Conservation (phyloP, 495 filamentous ascomycete genomes). For the Jackrogersella minutella region DNA sequence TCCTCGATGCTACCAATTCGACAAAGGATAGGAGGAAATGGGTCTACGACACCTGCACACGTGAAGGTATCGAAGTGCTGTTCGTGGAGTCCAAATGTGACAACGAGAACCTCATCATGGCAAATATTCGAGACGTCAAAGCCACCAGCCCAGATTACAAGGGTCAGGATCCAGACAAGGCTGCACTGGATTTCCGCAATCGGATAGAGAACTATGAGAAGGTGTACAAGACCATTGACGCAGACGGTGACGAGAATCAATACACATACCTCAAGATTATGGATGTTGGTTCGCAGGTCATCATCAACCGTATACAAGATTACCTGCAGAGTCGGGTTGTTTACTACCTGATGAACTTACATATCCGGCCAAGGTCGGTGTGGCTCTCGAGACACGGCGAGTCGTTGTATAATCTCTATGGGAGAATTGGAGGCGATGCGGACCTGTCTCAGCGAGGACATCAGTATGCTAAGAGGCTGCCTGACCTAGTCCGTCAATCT, state of each 20-base stretch:
- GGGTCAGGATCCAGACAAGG: conserved; percentile 90
- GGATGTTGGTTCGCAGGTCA: conserved; percentile 91
- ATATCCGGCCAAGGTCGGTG: conserved; percentile 96
- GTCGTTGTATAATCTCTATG: conserved; percentile 86
- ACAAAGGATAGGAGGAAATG: conserved; percentile 88
- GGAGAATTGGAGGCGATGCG: conserved; percentile 91
- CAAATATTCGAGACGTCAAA: conserved; percentile 97
- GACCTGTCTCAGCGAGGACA: conserved; percentile 85
- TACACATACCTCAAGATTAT: conserved; percentile 97
- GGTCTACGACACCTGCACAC: conserved; percentile 79
- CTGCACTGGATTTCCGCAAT: conserved; percentile 89
- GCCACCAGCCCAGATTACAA: conserved; percentile 93
- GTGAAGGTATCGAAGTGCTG: conserved; percentile 82
- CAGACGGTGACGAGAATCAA: conserved; percentile 73
- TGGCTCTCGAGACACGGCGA: conserved; percentile 98
- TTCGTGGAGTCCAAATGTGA: conserved; percentile 98
- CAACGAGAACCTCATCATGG: conserved; percentile 92
- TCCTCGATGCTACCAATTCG: conserved; percentile 95
- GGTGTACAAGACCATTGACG: conserved; percentile 90
- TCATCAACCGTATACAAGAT: conserved; percentile 96
- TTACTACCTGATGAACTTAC: conserved; percentile 97
- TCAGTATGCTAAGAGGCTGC: conserved; percentile 82
- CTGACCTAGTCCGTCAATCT: conserved; percentile 80
- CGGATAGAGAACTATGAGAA: conserved; percentile 97
- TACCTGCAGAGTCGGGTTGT: conserved; percentile 95